Conservation (phyloP, 2,329 filamentous ascomycete species). For the Apiospora saccharicola region DNA sequence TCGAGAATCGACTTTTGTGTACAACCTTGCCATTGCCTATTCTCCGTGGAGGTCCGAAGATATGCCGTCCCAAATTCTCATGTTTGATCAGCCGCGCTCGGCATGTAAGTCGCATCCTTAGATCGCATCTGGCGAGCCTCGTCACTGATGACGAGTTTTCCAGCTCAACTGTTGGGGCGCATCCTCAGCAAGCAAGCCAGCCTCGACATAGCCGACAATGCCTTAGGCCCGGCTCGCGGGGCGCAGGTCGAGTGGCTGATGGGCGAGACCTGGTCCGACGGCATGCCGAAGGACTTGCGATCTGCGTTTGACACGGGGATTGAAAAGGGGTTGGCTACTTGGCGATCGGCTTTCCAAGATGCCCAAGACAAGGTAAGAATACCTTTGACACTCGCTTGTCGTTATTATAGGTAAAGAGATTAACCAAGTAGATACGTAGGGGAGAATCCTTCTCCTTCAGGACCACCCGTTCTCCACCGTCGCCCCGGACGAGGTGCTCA, state of each 20-base stretch:
- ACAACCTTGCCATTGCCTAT: background rate
- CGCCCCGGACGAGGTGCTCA: background rate
- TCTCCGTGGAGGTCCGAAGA: background rate
- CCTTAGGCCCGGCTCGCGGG: background rate
- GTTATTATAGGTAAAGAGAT: too few relatives aligned
- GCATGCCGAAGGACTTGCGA: background rate
- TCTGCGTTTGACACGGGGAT: background rate
- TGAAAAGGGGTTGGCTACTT: background rate
- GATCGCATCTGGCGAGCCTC: background rate
- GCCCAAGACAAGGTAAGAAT: background rate
- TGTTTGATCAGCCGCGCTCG: background rate
- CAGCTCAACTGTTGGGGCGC: background rate
- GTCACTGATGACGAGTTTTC: background rate
- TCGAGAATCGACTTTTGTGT: too few relatives aligned
- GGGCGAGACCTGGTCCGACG: background rate
- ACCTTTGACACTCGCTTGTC: background rate
- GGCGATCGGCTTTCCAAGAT: background rate
- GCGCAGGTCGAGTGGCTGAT: background rate
- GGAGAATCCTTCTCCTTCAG: background rate
- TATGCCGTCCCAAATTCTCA: background rate
- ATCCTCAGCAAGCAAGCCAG: background rate
- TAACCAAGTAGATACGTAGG: too few relatives aligned
- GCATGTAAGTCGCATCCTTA: too few relatives aligned
- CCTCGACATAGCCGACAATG: background rate
- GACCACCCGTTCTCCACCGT: background rate